Base-by-base conservation (phyloP, 306 rosid species). In the Rubus parviflorus region DNA sequence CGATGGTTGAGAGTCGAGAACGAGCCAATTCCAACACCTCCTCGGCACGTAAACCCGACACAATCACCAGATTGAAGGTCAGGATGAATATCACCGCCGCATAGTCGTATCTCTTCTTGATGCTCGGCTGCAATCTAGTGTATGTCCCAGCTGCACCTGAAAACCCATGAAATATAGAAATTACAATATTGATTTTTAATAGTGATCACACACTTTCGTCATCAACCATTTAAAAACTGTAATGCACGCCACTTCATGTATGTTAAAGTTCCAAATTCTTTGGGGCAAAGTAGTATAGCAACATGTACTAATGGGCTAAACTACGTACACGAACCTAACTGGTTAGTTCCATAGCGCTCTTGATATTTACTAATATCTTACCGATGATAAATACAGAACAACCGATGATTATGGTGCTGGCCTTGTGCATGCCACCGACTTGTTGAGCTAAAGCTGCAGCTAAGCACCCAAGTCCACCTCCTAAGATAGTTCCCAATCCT, bases 21-120 rank as follows among this genome's bases (percentile, higher is more conserved):
- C 87, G 76, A 3, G 98, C 97, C 66, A 95, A 23, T 17, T 80
- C 75, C 88, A 91, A 75, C 2, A 92, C 93, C 49, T 83, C 41
- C 6, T 84, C 75, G 0, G 77, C 88, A 13, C 90, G 86, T 48
- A 86, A 64, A 0, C 97, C 97, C 57, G 97, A 95, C 45, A 92
- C 94, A 46, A 82, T 90, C 0, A 95, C 89, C 74, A 95, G 85
- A 80, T 86, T 92, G 87, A 92, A 95, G 2, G 97, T 95, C 0
- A 95, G 77, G 46, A 92, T 74, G 85, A 90, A 92, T 73, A 90
- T 90, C 90, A 90, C 15, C 20, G 63, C 89, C 25, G 90, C 97
- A 35, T 95, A 95, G 17, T 95, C 98, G n/a, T 92, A 89, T 75
- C 84, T 95, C 46, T 86, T 86, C 89, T 92, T 92, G 4, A 95